Conservation (phyloP, 768 basidiomycete genomes). For the Tylopilus felleus region DNA sequence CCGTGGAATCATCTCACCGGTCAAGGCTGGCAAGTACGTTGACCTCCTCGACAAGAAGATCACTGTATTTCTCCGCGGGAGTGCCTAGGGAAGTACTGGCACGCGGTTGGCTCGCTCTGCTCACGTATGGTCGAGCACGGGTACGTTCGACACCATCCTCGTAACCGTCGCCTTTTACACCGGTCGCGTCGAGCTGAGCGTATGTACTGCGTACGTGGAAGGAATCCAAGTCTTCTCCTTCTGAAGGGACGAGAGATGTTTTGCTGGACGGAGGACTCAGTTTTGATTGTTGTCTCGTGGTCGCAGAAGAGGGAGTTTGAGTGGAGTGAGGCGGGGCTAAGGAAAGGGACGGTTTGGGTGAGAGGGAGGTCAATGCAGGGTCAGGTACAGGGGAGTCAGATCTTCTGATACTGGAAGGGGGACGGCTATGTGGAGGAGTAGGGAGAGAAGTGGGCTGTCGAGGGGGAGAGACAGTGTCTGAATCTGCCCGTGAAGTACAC, state of each 20-base stretch:
- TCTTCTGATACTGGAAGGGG: constrained; percentile 22
- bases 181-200: constrained; percentile 81
- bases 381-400: constrained; percentile 27
- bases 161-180: constrained; percentile 94
- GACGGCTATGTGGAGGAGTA: constrained; percentile 29
- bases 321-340: constrained; percentile 30
- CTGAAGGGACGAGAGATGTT: constrained; percentile 64
- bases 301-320: constrained; percentile 34
- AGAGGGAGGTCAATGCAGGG: constrained; percentile 15
- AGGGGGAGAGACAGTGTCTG: constrained; percentile 17
- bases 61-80: constrained; percentile 58
- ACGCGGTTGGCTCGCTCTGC: constrained; percentile 55
- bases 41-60: constrained; percentile 71
- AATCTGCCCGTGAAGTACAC: constrained; percentile 22
- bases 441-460: constrained; percentile 19
- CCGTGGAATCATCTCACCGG: constrained; percentile 55
- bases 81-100: constrained; percentile 55
- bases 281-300: constrained; percentile 27
- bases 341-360: constrained; percentile 19
- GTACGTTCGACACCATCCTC: constrained; percentile 94
- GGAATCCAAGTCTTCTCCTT: constrained; percentile 78
- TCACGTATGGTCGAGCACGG: constrained; percentile 61
- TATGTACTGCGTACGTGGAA: constrained; percentile 86
- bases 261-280: constrained; percentile 45
- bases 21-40: constrained; percentile 76